Evolutionary conservation across 1,139 yeast species (phyloP), one percentile per base, ranked within the genome.

Genomic region (Debaryomycetaceae sp.): DNA sequence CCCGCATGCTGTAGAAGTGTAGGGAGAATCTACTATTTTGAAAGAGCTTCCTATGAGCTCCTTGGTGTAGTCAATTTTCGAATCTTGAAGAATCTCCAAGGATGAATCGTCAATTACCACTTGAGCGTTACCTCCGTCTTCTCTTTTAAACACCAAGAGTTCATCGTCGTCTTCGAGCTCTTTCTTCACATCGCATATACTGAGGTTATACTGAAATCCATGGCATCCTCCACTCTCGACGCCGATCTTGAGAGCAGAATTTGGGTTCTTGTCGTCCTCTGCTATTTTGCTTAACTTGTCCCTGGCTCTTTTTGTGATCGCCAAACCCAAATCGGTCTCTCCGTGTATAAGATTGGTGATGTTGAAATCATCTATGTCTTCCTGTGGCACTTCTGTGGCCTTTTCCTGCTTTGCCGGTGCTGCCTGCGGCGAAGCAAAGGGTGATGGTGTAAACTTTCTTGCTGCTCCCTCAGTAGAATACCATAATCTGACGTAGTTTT

Each of bases 181-280:
- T 39, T 76, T 72, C 7, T 66, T 59, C 38, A 76, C 63, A 44
- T 77, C 76, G 5, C 84, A 75, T 42, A 91, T 72, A 47, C 81
- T 77, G 56, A 93, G 71, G 51, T 85, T 80, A 59, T 93, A 93
- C 63, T 93, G 99, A 65, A 89, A 95, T 27, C 99, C 99, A 63
- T 93, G 99, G 63, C 99, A 95, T 3, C 99, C 99, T 6, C 99
- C 99, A 57, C 96, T 87, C 56, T 91, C 98, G 5, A 95, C 98
- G n/a, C 77, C 69, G 6, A 95, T 80, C 42, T 85, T 72, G 37
- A 93, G 69, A 0, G 87, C 87, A n/a, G 83, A 58, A 40, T 81
- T 69, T 0, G 82, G 78, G 45, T 84, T 78, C 9, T 69, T 56
- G 51, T 90, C 97, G 3, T 69, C 75, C 20, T 63, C 56, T 13